Base-by-base conservation (phyloP, 345 rosid genomes). In the Dovyalis caffra region DNA sequence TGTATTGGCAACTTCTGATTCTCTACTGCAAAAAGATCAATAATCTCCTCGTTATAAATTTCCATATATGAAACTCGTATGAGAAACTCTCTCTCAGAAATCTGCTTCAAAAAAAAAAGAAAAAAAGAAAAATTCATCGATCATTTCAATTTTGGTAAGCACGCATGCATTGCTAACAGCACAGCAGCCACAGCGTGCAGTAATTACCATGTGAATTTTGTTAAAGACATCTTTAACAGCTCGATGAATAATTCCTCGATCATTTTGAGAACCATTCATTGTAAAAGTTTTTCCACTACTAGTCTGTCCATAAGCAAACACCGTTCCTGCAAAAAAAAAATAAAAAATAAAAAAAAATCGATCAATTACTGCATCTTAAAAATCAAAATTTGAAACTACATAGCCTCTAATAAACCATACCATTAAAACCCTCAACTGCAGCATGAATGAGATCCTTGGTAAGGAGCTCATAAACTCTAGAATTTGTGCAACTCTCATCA, bases 281-380 rank as follows among this genome's bases (percentile, higher is more conserved):
- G 99, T 95, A 75, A 90, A 95, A 23, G 99, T 93, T 79, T 95
- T 95, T 26, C 99, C 99, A 79, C 99, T 95, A 84, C 97, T 95
- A 16, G 99, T 95, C 81, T 93, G 99, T 68, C 99, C 99, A 78
- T 95, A 93, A 20, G 97, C 99, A 90, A 95, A 95, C 34, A 89
- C 96, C 71, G 98, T 93, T 69, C 97, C 99, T 92, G 66, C 2
- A 57, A 47, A 69, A 58, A 40, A 6, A 66, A 14, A 33, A 10
- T 4, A 9, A 34, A 34, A 21, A 1, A 12, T 63, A 10, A 56
- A 40, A 66, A 34, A 7, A 45, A 69, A 63, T 49, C n/a, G n/a
- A 32, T 49, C 45, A 58, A 11, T 3, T 5, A 5, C n/a, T n/a
- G n/a, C n/a, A n/a, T n/a, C n/a, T n/a, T n/a, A n/a, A n/a, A n/a